These are phyloP conservation scores for Phytophthora kernoviae DNA, from an alignment of 352 stramenopile species.

Conservation along the genomic window DNA sequence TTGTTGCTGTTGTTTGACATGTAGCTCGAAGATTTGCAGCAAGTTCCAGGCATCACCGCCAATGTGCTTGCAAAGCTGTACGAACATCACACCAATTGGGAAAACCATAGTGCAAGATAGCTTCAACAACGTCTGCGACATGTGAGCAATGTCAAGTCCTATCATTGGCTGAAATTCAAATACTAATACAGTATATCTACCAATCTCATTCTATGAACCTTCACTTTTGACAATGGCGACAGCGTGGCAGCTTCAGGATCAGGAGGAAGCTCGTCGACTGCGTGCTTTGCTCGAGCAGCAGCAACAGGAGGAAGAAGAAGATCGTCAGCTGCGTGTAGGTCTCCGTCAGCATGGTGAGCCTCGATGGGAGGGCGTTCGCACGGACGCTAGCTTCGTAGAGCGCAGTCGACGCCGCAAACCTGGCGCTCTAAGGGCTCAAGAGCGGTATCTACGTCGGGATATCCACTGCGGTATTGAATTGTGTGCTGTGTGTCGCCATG, in stretches of 20 bases:
- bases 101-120: conserved; percentile 8
- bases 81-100: conserved; percentile 44
- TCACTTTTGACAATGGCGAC: conserved; percentile 13
- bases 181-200: conserved; percentile 12
- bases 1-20: not conserved
- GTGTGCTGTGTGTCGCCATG: conserved; percentile 45
- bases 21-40: conserved; percentile 49
- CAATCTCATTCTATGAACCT: too few species aligned
- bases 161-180: not conserved
- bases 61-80: conserved; percentile 52
- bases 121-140: not conserved
- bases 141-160: not conserved
- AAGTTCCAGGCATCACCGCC: conserved; percentile 47
- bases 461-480: conserved; percentile 66
- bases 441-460: conserved; percentile 77
- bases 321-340: conserved; percentile 26
- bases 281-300: conserved; percentile 21
- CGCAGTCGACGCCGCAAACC: conserved; percentile 76
- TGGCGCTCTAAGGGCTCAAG: conserved; percentile 65
- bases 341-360: conserved; percentile 24
- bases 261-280: conserved; percentile 34
- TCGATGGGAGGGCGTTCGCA: conserved; percentile 59
- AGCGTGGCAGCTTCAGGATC: conserved; percentile 41
- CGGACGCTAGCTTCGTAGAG: conserved; percentile 73
- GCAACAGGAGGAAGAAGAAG: conserved; percentile 32